Evolutionary conservation across 2,329 filamentous ascomycete species (phyloP), one percentile per base, ranked within the genome.

Genomic region (Calycina marina): DNA sequence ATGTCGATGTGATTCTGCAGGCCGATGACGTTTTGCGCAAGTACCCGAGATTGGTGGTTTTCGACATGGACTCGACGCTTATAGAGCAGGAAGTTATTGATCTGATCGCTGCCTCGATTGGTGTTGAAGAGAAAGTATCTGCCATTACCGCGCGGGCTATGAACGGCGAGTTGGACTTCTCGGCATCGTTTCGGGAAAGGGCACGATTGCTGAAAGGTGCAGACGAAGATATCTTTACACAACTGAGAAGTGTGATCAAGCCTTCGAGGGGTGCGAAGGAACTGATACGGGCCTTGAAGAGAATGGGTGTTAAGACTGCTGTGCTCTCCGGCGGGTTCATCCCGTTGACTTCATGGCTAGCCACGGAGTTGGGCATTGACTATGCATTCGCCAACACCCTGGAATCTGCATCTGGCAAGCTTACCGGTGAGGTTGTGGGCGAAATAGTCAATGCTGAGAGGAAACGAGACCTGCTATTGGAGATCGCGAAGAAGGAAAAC

Each of bases 61-160:
- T 98, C 51, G 90, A 98, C 56, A 98, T 98, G 90, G 90, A 98
- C 60, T 90, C 80, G 56, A 98, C 90, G 0, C 69, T 98, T 38
- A 96, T 98, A 53, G 80, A 88, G 33, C 86, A 98, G 56, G 90
- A 98, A 60, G 86, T 94, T 39, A 96, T 98, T 52, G 90, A 98
- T 56, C 76, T 96, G 48, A 77, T 98, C 35, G 90, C 90, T 4
- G 75, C 79, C 33, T 79, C 79, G 22, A 72, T 93, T 2, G 82
- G 84, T 32, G 69, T 92, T n/a, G 74, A 83, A 46, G 74, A 74
- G 32, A 64, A 81, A 47, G 88, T 98, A 24, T 80, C 84, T 6
- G 73, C 77, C 47, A 96, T 98, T 45, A 98, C 90, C 0, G 77
- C 78, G 38, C 78, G 85, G 18, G 88, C 90, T 20, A 98, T 98